A percentile compares a stretch with the other conserved stretches of the same genome.
Evolutionary conservation across 495 filamentous ascomycete genomes (phyloP).

Genomic region (Xeromyces bisporus): DNA sequence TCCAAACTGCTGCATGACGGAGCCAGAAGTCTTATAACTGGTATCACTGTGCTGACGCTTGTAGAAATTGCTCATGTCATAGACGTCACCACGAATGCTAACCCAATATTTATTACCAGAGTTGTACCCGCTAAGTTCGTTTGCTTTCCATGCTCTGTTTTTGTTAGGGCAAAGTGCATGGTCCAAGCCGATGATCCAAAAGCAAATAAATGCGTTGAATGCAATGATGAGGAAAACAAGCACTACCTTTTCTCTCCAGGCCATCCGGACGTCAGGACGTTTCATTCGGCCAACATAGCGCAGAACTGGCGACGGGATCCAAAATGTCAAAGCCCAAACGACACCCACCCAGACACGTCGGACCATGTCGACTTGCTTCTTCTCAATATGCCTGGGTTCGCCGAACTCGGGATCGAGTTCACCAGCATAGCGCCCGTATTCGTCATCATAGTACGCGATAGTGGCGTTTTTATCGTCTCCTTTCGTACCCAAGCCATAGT

Average conservation of each 20-base stretch:
- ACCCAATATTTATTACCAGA: constrained; percentile 70
- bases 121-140: constrained; percentile 55
- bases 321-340: constrained; percentile 81
- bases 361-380: constrained; percentile 39
- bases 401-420: constrained; percentile 61
- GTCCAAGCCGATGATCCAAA: constrained; percentile 84
- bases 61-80: constrained; percentile 85
- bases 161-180: constrained; percentile 74
- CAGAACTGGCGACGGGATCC: constrained; percentile 80
- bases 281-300: constrained; percentile 86
- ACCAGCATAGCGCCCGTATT: constrained; percentile 35
- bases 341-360: constrained; percentile 64
- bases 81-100: constrained; percentile 74
- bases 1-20: constrained; percentile 58
- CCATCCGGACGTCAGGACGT: constrained; percentile 88
- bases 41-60: constrained; percentile 64
- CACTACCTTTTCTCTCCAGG: constrained; percentile 90
- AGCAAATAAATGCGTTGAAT: constrained; percentile 70
- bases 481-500: constrained; percentile 74
- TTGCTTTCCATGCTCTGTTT: constrained; percentile 71
- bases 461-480: constrained; percentile 65
- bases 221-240: constrained; percentile 64
- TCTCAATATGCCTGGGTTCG: constrained; percentile 57
- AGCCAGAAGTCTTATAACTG: constrained; percentile 36
- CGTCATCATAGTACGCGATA: constrained; percentile 46